Conservation (phyloP, 2,329 filamentous ascomycete genomes). For the Alternaria incomplexa region DNA sequence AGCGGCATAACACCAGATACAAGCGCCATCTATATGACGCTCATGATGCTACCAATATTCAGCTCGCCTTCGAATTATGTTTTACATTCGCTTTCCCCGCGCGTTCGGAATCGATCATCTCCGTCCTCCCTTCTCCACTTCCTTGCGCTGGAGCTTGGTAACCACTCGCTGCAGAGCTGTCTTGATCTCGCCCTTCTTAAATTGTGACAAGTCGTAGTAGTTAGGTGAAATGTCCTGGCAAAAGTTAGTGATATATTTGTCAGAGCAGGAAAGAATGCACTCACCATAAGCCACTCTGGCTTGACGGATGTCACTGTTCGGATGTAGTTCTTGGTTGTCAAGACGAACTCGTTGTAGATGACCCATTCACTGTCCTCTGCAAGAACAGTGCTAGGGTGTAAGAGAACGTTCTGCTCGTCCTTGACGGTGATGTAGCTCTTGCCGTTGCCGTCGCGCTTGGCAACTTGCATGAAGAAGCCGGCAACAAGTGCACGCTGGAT, state of each 20-base stretch:
- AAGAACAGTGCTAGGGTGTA: conserved; percentile 92
- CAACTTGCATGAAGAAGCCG: conserved; percentile 99
- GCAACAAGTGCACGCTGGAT: conserved; percentile 90
- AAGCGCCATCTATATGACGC: neutral
- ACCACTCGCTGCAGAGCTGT: conserved; percentile 63
- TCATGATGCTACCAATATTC: neutral
- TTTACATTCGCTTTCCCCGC: neutral
- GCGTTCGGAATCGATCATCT: neutral
- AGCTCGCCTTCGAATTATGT: neutral
- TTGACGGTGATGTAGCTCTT: conserved; percentile 97
- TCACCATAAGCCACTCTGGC: conserved; percentile 91
- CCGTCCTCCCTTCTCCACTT: conserved; percentile 39
- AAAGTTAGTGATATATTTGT: conserved; percentile 11
- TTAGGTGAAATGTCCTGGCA: conserved; percentile 84
- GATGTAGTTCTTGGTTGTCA: conserved; percentile 98
- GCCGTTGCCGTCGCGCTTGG: conserved; percentile 85
- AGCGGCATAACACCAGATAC: neutral
- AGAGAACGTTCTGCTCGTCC: conserved; percentile 89
- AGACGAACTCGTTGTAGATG: conserved; percentile 96
- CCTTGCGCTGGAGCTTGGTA: conserved; percentile 62
- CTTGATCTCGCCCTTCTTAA: conserved; percentile 86
- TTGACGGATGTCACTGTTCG: conserved; percentile 89
- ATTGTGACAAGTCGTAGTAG: conserved; percentile 86
- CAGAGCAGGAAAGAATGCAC: conserved; percentile 37
- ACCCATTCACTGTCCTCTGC: conserved; percentile 94